Evolutionary conservation across 2,329 filamentous ascomycete species (phyloP), one percentile per base, ranked within the genome.

Genomic region (Arthrobotrys megalospora): DNA sequence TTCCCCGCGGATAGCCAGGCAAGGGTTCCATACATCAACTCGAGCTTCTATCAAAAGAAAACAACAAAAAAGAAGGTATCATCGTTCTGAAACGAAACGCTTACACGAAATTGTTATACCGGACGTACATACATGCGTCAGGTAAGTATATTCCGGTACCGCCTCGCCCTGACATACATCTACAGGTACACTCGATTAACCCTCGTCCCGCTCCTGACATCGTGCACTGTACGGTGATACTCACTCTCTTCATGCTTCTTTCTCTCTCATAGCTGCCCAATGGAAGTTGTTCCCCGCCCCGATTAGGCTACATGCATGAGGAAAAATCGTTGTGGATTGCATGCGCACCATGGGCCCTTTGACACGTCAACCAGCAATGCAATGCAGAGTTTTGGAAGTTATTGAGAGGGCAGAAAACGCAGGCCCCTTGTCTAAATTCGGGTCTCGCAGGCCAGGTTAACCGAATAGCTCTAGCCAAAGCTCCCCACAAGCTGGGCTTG

Each of bases 301-400:
- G 55, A 77, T 77, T 77, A 62, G 66, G 60, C 50, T 52, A 47
- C 60, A 55, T 77, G 73, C 73, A 77, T 71, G 71, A 41, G 38
- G 58, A 58, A 62, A 66, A 34, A 76, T 70, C 65, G 72, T 64
- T 60, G 73, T 77, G 73, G 66, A 77, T 67, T 77, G 73, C 73
- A 77, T 77, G 53, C 66, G 66, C 55, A 60, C 55, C 55, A 60
- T 60, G 55, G 55, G 36, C 55, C 52, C 55, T 64, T 77, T 77
- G 73, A 77, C 73, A 77, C 73, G 73, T 77, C 73, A 77, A 77
- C 73, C 65, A 77, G 66, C 73, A 76, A 70, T 71, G 72, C 72
- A 66, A 50, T 67, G 64, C 47, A 41, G 48, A 43, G 45, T 66
- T 50, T 52, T 66, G 36, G 52, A 58, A 58, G 52, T 60, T 60